Evolutionary conservation across 2,329 filamentous ascomycete genomes (phyloP), one percentile per base, ranked within the genome.

Genomic region (Talaromyces sp.): DNA sequence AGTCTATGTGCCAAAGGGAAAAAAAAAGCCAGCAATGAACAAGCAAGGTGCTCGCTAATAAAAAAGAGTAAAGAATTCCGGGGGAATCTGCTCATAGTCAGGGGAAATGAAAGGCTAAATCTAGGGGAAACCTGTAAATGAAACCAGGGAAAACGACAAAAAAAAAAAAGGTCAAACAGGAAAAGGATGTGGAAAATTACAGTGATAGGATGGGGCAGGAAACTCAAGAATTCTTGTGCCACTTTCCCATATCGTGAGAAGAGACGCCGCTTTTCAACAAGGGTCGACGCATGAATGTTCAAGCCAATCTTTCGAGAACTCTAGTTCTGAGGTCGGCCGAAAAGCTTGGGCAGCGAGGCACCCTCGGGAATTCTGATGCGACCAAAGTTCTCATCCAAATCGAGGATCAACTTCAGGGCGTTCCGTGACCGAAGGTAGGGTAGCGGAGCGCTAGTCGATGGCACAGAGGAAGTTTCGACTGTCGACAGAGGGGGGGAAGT

Each of bases 351-450:
- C 73, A 75, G 78, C 33, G 69, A 70, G 57, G 73, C 71, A 39
- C 74, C 70, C 36, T 75, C 70, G 36, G 82, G 82, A 58, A 90
- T 72, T 76, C 85, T 86, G 63, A 90, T 79, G 67, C 87, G 85
- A 64, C 93, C 93, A 81, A 98, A 97, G 73, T 96, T 90, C 78
- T 95, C 88, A 73, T 98, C 93, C 64, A 98, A 81, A 75, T 98
- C 93, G 55, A 97, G 85, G 69, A 98, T 93, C 69, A 97, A 91
- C 84, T 97, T 97, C 68, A 98, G 82, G 11, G 93, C 93, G 74
- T 97, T 98, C 63, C 92, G 84, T 77, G 91, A 96, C 69, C 88
- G 80, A 66, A 90, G 75, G 71, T 88, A 89, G 32, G 86, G 85
- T 64, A 89, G 74, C 53, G 86, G 85, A 17, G 84, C 83, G 63